phyloP scores from a whole-genome alignment of 305 asterid species.

The Fraxinus xanthoxyloides region DNA sequence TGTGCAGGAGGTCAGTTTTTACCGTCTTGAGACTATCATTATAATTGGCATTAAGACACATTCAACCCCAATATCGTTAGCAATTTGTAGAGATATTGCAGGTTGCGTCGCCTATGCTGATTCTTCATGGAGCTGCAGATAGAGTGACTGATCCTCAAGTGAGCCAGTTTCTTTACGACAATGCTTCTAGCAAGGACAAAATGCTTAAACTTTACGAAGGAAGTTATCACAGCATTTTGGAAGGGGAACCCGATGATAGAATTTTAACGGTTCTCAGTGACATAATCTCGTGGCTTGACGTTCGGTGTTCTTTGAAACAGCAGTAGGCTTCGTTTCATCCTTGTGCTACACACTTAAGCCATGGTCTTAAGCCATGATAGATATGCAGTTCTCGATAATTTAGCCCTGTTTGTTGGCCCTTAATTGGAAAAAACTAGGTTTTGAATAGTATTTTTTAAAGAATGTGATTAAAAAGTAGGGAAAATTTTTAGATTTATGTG shows the following conservation, averaged over 20 bases:
- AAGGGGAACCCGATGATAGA: slow-evolving; percentile 93
- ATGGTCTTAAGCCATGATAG: not conserved
- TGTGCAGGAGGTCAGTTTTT: slow-evolving; percentile 59
- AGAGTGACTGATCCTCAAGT: slow-evolving; percentile 90
- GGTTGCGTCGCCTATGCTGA: slow-evolving; percentile 75
- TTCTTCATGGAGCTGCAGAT: slow-evolving; percentile 90
- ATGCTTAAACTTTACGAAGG: slow-evolving; percentile 79
- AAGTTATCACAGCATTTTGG: slow-evolving; percentile 84
- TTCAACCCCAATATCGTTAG: not conserved
- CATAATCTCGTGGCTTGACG: slow-evolving; percentile 80
- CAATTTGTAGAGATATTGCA: slow-evolving; percentile 20
- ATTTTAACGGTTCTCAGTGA: slow-evolving; percentile 67
- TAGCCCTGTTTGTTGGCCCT: too few species aligned
- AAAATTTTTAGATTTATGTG: too few species aligned
- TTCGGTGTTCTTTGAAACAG: slow-evolving; percentile 44
- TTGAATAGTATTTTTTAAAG: too few species aligned
- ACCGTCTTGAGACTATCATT: not conserved
- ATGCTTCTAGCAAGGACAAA: slow-evolving; percentile 66
- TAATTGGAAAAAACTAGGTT: too few species aligned
- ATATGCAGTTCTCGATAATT: not conserved
- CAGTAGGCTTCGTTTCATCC: not conserved
- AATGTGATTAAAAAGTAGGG: too few species aligned
- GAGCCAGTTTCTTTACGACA: slow-evolving; percentile 69
- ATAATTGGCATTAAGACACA: not conserved
- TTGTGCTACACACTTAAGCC: not conserved